phyloP scores from a whole-genome alignment of 192 early-diverging fungal genomes.

The Chytriomyces hyalinus region DNA sequence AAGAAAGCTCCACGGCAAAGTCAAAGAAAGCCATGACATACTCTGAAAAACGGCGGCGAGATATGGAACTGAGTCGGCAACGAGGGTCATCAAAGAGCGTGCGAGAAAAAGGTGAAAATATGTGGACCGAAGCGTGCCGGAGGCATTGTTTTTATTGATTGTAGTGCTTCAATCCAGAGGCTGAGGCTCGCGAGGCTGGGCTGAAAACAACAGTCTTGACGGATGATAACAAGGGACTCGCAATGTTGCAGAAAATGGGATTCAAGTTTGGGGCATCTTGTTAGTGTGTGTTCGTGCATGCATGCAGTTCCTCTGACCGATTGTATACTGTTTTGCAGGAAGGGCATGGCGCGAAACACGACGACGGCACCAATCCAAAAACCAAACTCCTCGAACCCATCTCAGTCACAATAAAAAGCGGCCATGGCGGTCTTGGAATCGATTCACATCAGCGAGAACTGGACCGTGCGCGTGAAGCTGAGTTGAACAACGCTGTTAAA shows the following conservation, averaged over 20 bases:
- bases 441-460: neutral
- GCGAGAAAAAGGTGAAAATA: slow-evolving; percentile 30
- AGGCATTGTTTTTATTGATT: neutral
- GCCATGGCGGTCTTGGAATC: slow-evolving; percentile 10
- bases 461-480: neutral
- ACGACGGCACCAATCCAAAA: neutral
- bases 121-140: neutral
- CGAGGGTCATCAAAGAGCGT: slow-evolving; percentile 33
- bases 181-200: slow-evolving; percentile 40
- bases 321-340: slow-evolving; percentile 28
- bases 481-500: neutral
- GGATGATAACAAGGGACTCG: slow-evolving; percentile 48
- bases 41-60: slow-evolving; percentile 30
- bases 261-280: slow-evolving; percentile 37
- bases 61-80: slow-evolving; percentile 11
- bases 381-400: slow-evolving; percentile 36
- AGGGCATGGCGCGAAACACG: slow-evolving; percentile 33
- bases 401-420: slow-evolving; percentile 10
- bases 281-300: neutral
- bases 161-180: slow-evolving; percentile 17
- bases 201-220: slow-evolving; percentile 31
- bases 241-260: slow-evolving; percentile 49
- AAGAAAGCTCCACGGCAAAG: neutral
- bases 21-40: slow-evolving; percentile 27
- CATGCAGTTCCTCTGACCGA: neutral